phyloP scores from a whole-genome alignment of 2,329 filamentous ascomycete species.

The Aaosphaeria pasadenensis region DNA sequence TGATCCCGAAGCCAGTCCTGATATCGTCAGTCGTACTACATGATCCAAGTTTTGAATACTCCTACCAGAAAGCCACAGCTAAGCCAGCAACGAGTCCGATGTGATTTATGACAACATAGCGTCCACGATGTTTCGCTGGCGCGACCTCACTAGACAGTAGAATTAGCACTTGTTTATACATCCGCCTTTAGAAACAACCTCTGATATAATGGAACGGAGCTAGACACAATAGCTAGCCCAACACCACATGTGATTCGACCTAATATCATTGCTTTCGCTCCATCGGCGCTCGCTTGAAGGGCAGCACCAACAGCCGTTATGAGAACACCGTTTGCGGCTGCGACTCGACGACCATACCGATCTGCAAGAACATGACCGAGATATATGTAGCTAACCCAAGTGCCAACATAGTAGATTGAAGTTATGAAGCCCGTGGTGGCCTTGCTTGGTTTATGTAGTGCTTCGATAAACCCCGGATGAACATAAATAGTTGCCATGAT shows the following conservation, averaged over 20 bases:
- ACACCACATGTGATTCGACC: conserved; percentile 54
- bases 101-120: conserved; percentile 59
- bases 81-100: conserved; percentile 57
- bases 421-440: conserved; percentile 53
- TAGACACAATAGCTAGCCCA: conserved; percentile 55
- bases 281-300: conserved; percentile 46
- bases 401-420: conserved; percentile 57
- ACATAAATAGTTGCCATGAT: conserved; percentile 57
- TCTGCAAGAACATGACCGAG: conserved; percentile 54
- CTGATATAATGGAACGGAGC: conserved; percentile 57
- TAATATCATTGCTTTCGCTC: conserved; percentile 43
- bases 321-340: conserved; percentile 48
- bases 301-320: conserved; percentile 50
- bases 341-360: conserved; percentile 50
- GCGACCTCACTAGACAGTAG: conserved; percentile 49
- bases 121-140: conserved; percentile 52
- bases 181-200: conserved; percentile 35
- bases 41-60: conserved; percentile 3
- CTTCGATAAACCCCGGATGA: conserved; percentile 52
- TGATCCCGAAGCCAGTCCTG: conserved; percentile 57
- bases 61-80: conserved; percentile 54
- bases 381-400: conserved; percentile 55
- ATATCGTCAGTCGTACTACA: conserved; percentile 2
- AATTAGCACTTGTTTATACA: too few species aligned
- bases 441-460: conserved; percentile 46